Evolutionary conservation across 73 alveolate genomes (phyloP).

Genomic region (Paraurostyla sp.): DNA sequence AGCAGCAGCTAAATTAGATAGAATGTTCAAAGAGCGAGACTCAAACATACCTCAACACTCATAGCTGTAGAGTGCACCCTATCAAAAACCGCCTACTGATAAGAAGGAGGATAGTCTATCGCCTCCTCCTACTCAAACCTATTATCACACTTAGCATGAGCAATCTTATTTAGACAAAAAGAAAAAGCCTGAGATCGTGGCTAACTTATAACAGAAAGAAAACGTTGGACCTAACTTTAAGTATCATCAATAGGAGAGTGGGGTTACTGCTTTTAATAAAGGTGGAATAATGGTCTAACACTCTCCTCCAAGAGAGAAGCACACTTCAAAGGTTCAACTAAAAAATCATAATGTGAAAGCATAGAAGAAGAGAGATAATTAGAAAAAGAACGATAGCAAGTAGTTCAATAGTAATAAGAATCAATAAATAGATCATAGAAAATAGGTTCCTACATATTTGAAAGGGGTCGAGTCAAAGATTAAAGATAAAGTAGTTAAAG

Average conservation of each 20-base stretch:
- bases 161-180: neutral
- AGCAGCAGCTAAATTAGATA: slow-evolving; percentile 55
- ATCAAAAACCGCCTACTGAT: neutral
- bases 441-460: slow-evolving; percentile 1
- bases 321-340: too few species aligned
- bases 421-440: neutral
- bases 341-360: too few species aligned
- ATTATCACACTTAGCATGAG: neutral
- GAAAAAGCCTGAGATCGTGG: too few species aligned
- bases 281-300: slow-evolving; percentile 1
- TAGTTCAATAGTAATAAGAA: neutral
- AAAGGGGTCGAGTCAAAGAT: slow-evolving; percentile 41
- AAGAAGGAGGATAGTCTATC: slow-evolving; percentile 26
- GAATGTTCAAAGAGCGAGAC: neutral
- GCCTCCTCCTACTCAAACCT: slow-evolving; percentile 43
- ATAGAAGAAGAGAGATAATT: neutral
- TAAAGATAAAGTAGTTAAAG: slow-evolving; percentile 26
- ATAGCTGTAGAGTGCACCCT: neutral
- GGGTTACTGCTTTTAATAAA: neutral
- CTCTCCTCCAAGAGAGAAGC: slow-evolving; percentile 63
- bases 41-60: neutral
- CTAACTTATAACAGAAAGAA: slow-evolving; percentile 4
- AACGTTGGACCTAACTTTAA: slow-evolving; percentile 36
- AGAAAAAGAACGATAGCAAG: too few species aligned
- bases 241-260: neutral